Evolutionary conservation across 2,329 filamentous ascomycete species (phyloP), one percentile per base, ranked within the genome.

Genomic region (Curvularia sp.): DNA sequence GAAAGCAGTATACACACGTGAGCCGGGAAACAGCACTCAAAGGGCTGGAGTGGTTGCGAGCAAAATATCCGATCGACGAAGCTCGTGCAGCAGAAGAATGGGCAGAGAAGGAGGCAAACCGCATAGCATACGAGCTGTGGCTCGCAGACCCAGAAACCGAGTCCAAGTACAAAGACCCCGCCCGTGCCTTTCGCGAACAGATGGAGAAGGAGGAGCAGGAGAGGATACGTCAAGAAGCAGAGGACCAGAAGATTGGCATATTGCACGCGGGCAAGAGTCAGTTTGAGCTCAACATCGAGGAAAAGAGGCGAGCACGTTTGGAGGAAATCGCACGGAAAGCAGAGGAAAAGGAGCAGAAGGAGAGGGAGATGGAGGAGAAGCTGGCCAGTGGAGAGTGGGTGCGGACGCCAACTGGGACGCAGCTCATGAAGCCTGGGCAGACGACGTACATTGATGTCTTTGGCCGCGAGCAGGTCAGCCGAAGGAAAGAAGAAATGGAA

Each of bases 31-130:
- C 68, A 3, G 73, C 73, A 1, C 53, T 72, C 18, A 73, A 72
- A 30, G 77, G 68, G 5, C 58, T 79, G 24, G 65, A 71, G 26
- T 78, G 74, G 70, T 64, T 79, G 47, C 73, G 77, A 13, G 61
- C 74, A 5, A 55, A 57, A 12, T 75, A 70, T 50, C 77, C 77
- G n/a, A 67, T 78, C 30, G 77, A 79, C 60, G 77, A 79, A 52
- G 76, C 77, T 48, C 69, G 71, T 1, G 76, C 76, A 13, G 77
- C 77, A 9, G 71, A 76, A 49, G 72, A 74, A 53, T 79, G 76
- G 75, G 75, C 75, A 6, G 73, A 77, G 62, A 70, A 65, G 42
- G 76, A 78, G 55, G 75, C 75, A 2, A 75, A 77, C 56, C 68
- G 73, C 44, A 74, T 78, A n/a, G 65, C 76, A 24, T 73, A 74